Base-by-base conservation (phyloP, 306 rosid species). In the Corylus heterophylla region DNA sequence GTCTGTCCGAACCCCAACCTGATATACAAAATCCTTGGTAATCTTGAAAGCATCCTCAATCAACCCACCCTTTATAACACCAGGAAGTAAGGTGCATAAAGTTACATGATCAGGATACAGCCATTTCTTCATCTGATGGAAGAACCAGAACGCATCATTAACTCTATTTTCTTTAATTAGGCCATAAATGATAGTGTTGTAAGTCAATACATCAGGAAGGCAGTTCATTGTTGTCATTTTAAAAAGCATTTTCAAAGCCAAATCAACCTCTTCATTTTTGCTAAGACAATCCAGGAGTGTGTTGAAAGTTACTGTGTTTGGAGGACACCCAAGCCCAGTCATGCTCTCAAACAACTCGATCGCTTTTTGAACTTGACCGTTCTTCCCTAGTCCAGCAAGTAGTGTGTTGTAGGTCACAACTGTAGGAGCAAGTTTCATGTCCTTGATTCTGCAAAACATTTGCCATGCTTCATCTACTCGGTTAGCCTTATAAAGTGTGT, bases 391-490 rank as follows among this genome's bases (percentile, higher is more conserved):
- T 76, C 94, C 97, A 56, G 91, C 80, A 37, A 95, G 92, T 80
- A 95, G 82, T 27, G 97, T 95, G 84, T 95, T 95, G 89, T 89
- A 95, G 35, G 98, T 95, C 76, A 95, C 98, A 77, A 91, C 92
- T 16, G 97, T 89, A 22, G 97, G 98, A 86, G 87, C 75, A 80
- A 95, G 89, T 83, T 88, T 88, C 94, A 89, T 88, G 75, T 81
- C 90, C 92, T 95, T 91, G 90, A 95, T 82, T 86, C 92, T 85
- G 72, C 82, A n/a, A 81, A 88, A 92, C 97, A 90, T 91, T 80
- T 90, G 7, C 98, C 98, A 92, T 9, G 98, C 98, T 80, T 88
- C 97, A 45, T 88, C 90, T 74, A 85, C 96, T 71, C 98, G 89
- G 31, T 78, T 84, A 74, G 88, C 95, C 89, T 95, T 95, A 89